These are phyloP conservation scores for Sechiopsis laciniata DNA, from an alignment of 306 rosid genomes.

Conservation along the genomic window DNA sequence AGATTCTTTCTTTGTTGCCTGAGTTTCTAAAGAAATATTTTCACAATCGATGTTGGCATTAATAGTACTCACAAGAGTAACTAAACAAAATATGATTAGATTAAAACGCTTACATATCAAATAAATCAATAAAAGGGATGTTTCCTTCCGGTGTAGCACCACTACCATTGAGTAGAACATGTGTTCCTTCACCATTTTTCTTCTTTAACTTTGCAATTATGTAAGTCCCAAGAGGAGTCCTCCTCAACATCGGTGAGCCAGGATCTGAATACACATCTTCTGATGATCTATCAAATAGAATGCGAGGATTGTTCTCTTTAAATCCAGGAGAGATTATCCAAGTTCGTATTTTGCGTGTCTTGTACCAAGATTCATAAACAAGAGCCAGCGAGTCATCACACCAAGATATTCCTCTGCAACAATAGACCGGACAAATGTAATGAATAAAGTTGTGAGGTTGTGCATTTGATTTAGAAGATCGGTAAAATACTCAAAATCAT, in stretches of 20 bases:
- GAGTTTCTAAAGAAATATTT: constrained; percentile 69
- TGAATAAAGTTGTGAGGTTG: constrained; percentile 2
- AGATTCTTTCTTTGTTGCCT: constrained; percentile 82
- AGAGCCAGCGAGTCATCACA: constrained; percentile 83
- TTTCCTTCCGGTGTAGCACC: constrained; percentile 97
- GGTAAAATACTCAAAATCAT: neutral
- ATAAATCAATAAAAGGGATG: constrained; percentile 92
- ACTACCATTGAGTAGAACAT: constrained; percentile 67
- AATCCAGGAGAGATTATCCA: constrained; percentile 88
- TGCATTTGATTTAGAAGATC: neutral
- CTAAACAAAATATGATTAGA: constrained; percentile 1
- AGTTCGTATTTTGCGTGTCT: constrained; percentile 67
- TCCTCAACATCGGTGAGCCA: constrained; percentile 89
- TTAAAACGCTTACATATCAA: constrained; percentile 67
- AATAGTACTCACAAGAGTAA: constrained; percentile 19
- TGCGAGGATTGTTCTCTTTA: constrained; percentile 53
- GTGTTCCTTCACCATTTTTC: constrained; percentile 52
- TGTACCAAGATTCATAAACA: constrained; percentile 97
- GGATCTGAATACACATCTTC: constrained; percentile 99
- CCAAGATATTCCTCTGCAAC: constrained; percentile 87
- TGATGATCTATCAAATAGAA: constrained; percentile 90
- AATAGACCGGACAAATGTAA: constrained; percentile 13
- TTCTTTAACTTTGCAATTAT: constrained; percentile 69
- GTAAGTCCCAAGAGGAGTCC: constrained; percentile 83
- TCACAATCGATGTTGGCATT: constrained; percentile 27